Evolutionary conservation across 208 protist genomes (phyloP), one percentile per base, ranked within the genome.

Genomic region (Trypanosoma lewisi): DNA sequence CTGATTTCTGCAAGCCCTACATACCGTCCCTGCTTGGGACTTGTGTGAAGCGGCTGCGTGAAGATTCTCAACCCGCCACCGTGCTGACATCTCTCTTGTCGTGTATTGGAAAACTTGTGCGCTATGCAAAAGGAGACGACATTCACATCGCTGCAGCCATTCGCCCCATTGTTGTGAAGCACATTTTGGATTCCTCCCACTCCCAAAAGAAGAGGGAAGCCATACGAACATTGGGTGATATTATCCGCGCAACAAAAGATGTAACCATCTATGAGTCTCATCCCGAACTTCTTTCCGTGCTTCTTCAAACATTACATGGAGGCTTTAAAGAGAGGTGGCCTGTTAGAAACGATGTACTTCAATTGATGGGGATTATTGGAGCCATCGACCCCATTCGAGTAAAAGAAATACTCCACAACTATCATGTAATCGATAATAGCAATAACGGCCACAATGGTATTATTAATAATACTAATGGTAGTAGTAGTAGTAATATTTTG

Each of bases 341-440:
- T 36, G 80, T 96, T n/a, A 83, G 88, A 37, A 67, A 82, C 51
- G 91, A 96, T 67, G 87, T 94, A 42, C 72, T 96, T 34, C 83
- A 91, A 69, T 73, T 96, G 67, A 91, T 96, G 82, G 91, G 91
- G 53, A 86, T 93, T 55, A 89, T 96, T 60, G 91, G 91, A 8
- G 91, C 91, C 1, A 78, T 96, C 6, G 80, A 93, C 61, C 91
- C 91, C 23, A 75, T 89, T 37, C 73, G 70, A 19, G 83, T 91
- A 49, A 96, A 93, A 65, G 81, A 89, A 59, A 90, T 94, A 39
- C 78, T 78, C 27, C 80, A 83, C 0, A 48, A 68, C 41, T 69
- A 82, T 52, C 75, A 81, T 19, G 67, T 79, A 12, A 80, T 50
- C 45, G 69, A 75, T 55, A 62, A 21, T 34, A 51, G 36, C 19